Evolutionary conservation across 495 filamentous ascomycete genomes (phyloP).

Genomic region (Halenospora varia): DNA sequence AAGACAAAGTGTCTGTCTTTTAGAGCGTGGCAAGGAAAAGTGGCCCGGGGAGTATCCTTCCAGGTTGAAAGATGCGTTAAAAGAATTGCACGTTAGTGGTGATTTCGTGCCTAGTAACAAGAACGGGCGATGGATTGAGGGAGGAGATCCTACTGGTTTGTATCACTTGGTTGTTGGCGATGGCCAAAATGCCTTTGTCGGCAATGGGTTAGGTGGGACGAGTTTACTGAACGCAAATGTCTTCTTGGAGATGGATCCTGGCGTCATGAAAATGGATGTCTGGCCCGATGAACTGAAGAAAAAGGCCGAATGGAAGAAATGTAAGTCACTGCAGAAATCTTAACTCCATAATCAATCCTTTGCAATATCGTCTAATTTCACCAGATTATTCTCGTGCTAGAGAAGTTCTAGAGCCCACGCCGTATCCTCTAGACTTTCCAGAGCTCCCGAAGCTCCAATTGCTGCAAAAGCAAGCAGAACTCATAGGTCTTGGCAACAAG

Average conservation of each 20-base stretch:
- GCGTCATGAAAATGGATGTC: conserved; percentile 44
- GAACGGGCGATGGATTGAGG: conserved; percentile 36
- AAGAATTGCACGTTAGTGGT: conserved; percentile 55
- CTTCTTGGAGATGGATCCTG: conserved; percentile 55
- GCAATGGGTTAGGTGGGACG: conserved; percentile 63
- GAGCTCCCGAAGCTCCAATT: conserved; percentile 50
- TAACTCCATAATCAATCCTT: too few species aligned
- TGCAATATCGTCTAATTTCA: too few species aligned
- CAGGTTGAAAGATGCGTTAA: conserved; percentile 37
- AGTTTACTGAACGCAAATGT: conserved; percentile 67
- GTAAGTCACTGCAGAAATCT: too few species aligned
- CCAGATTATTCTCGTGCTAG: conserved; percentile 54
- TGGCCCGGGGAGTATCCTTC: conserved; percentile 63
- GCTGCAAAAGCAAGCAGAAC: conserved; percentile 51
- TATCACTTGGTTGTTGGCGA: conserved; percentile 61
- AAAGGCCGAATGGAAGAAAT: conserved; percentile 39
- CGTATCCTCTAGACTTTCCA: conserved; percentile 54
- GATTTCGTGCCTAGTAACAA: conserved; percentile 38
- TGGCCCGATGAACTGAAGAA: conserved; percentile 59
- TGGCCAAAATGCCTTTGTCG: conserved; percentile 62
- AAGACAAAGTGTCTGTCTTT: conserved; percentile 54
- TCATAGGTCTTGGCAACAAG: conserved; percentile 44
- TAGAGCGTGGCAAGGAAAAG: conserved; percentile 59
- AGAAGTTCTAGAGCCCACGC: conserved; percentile 52
- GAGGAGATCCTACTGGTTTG: conserved; percentile 54